Evolutionary conservation across 192 early-diverging fungal species (phyloP).

Genomic region (Backusella macrospora): DNA sequence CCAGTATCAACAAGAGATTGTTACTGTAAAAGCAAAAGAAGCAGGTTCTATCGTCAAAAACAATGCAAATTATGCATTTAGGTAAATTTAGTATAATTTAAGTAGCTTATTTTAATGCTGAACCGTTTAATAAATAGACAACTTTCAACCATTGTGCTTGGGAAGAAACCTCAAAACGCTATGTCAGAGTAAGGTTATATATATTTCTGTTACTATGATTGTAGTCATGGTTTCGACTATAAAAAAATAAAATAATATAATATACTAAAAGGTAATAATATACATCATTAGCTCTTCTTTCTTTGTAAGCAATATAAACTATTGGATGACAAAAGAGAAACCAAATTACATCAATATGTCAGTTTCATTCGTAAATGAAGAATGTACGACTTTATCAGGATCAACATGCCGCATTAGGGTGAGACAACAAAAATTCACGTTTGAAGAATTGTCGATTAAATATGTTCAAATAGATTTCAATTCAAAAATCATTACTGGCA

Average conservation of each 20-base stretch:
- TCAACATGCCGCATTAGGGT: conserved; percentile 25
- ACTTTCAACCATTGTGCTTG: conserved; percentile 23
- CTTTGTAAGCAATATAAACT: conserved; percentile 13
- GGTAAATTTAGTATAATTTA: conserved; percentile 5
- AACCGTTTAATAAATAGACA: background rate
- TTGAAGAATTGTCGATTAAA: background rate
- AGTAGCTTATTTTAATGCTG: background rate
- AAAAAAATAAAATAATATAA: background rate
- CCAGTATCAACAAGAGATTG: background rate
- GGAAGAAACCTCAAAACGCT: background rate
- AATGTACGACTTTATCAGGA: conserved; percentile 15
- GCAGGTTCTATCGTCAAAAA: conserved; percentile 16
- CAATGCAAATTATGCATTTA: conserved; percentile 21
- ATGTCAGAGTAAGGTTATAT: background rate
- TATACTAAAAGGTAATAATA: background rate
- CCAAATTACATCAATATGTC: background rate
- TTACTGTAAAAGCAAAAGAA: conserved; percentile 20
- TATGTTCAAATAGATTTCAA: conserved; percentile 1
- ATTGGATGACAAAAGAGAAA: conserved; percentile 25
- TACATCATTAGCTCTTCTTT: background rate
- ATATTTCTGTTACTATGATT: background rate
- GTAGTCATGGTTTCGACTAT: background rate
- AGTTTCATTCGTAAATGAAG: background rate
- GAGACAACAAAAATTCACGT: background rate
- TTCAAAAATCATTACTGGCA: conserved; percentile 19